Evolutionary conservation across 106 monocot genomes (phyloP).

Genomic region (Dioscorea zingiberensis): DNA sequence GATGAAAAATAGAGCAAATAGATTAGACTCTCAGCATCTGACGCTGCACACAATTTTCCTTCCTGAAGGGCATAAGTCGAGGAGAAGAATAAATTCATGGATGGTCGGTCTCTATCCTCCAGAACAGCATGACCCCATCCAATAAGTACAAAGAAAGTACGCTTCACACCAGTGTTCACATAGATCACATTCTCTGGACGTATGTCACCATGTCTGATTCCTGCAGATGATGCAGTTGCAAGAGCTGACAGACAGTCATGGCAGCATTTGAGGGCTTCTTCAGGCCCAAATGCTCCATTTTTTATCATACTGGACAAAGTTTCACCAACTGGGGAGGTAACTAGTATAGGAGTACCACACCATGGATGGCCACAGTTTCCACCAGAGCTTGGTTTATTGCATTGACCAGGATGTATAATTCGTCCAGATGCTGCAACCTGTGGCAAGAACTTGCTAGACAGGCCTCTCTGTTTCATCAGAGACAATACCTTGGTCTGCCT

Average conservation of each 20-base stretch:
- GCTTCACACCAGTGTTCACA: conserved; percentile 30
- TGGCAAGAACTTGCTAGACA: conserved; percentile 74
- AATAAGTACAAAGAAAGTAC: conserved; percentile 61
- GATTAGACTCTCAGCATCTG: conserved; percentile 91
- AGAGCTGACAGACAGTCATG: conserved; percentile 90
- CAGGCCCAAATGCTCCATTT: conserved; percentile 57
- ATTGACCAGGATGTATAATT: conserved; percentile 68
- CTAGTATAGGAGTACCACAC: conserved; percentile 81
- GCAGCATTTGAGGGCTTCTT: conserved; percentile 86
- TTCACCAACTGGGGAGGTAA: conserved; percentile 69
- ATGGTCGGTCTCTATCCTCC: conserved; percentile 83
- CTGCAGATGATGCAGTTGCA: conserved; percentile 53
- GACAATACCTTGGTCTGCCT: conserved; percentile 84
- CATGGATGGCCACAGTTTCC: conserved; percentile 74
- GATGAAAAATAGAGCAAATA: conserved; percentile 78
- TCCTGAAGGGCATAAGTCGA: conserved; percentile 87
- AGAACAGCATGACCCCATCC: conserved; percentile 96
- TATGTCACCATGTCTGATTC: conserved; percentile 87
- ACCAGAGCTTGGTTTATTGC: conserved; percentile 53
- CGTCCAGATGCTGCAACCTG: conserved; percentile 66
- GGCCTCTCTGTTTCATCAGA: conserved; percentile 78
- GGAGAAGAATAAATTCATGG: conserved; percentile 79
- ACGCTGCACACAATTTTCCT: conserved; percentile 81
- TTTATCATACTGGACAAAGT: conserved; percentile 54
- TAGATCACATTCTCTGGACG: conserved; percentile 75